Conservation (phyloP, 345 rosid species). For the Dimocarpus longan region DNA sequence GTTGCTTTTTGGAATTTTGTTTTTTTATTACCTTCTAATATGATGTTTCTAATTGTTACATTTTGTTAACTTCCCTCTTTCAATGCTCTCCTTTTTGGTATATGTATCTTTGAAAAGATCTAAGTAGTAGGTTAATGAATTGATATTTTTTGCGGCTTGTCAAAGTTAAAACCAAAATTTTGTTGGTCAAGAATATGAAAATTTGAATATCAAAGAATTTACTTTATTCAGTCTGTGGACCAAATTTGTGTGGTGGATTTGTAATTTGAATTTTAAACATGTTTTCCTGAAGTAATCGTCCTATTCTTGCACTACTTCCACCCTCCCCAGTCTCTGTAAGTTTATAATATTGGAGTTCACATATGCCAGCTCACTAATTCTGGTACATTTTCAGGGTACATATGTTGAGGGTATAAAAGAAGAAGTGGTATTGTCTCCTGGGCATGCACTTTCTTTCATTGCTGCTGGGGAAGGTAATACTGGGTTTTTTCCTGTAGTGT, state of each 20-base stretch:
- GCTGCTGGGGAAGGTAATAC: conserved; percentile 97
- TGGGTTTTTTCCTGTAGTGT: conserved; percentile 6
- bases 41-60: background rate
- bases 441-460: conserved; percentile 96
- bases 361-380: background rate
- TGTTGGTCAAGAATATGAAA: background rate
- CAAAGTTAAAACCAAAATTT: background rate
- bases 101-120: background rate
- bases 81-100: background rate
- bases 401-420: conserved; percentile 99
- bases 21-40: background rate
- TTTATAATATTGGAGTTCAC: background rate
- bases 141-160: background rate
- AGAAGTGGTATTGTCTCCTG: conserved; percentile 99
- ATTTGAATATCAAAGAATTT: background rate
- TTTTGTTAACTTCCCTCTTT: background rate
- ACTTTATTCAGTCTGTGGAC: background rate
- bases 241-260: background rate
- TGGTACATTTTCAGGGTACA: conserved; percentile 69
- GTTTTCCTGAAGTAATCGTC: background rate
- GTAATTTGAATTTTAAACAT: background rate
- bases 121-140: background rate
- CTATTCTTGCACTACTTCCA: background rate
- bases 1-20: conserved; percentile 17
- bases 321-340: background rate